Evolutionary conservation across 352 stramenopile genomes (phyloP), one percentile per base, ranked within the genome.

Genomic region (Peronospora farinosa): DNA sequence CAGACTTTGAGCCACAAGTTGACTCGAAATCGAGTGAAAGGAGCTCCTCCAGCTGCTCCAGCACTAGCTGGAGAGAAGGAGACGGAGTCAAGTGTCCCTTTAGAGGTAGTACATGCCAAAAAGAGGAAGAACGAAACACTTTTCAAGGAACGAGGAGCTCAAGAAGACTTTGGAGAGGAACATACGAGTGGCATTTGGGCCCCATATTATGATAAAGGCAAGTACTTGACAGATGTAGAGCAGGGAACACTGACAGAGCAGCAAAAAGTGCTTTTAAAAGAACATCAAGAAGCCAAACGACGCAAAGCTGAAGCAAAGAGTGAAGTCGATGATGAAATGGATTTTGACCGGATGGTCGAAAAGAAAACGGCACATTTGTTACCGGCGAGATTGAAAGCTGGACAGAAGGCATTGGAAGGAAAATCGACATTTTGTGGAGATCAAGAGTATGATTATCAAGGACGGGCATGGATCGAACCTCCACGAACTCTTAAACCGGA

Each of bases 391-490:
- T 54, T 93, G 30, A 78, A 78, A 33, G 66, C 79, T 0, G 82
- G 82, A 0, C 74, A 88, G 40, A 73, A 63, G 28, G 80, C 80
- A 0, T 58, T 88, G 57, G 67, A 83, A 38, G 74, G 68, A 15
- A 73, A 70, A 30, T 84, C 70, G 15, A 72, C 69, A 40, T 98
- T 98, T 73, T 71, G 98, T 64, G 91, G 78, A 31, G 63, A 74
- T 13, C 73, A 96, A 40, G 84, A 97, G 68, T 89, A 85, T 52
- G 94, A 98, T 63, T 99, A 98, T 72, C 92, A 98, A 60, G 96
- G 96, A 38, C 78, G 89, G 12, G 92, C 86, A 38, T 99, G 97
- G 97, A 86, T 95, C 39, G 74, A 83, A 31, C 86, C 92, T 16
- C 95, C 95, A 2, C 64, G 78, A 0, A 88, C 85, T 11, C 60